Conservation (phyloP, 2,329 filamentous ascomycete genomes). For the Sporothrix brasiliensis region DNA sequence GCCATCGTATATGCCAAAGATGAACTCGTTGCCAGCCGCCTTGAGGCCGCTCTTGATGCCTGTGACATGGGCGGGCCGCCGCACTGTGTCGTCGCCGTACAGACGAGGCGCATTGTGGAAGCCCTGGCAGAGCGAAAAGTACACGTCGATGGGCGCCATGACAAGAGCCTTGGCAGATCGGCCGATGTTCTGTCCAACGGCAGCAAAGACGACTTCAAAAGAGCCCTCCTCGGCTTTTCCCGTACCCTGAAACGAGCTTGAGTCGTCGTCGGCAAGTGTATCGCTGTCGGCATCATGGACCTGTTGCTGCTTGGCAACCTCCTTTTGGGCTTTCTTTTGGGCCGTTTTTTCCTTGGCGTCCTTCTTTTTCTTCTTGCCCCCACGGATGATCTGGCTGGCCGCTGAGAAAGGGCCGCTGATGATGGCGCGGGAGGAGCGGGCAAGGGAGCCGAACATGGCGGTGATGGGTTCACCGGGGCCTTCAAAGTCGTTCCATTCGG, state of each 20-base stretch:
- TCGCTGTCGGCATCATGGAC: conserved; percentile 10
- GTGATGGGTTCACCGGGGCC: conserved; percentile 74
- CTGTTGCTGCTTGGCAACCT: conserved; percentile 34
- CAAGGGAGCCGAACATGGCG: conserved; percentile 63
- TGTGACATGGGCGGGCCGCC: conserved; percentile 64
- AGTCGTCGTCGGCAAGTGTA: conserved; percentile 36
- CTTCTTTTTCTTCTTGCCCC: conserved; percentile 50
- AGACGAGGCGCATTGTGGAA: conserved; percentile 72
- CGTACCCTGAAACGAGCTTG: conserved; percentile 32
- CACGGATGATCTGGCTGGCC: conserved; percentile 46
- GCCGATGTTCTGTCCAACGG: conserved; percentile 56
- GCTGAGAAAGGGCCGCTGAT: conserved; percentile 66
- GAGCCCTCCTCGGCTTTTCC: conserved; percentile 40
- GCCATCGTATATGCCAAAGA: conserved; percentile 67
- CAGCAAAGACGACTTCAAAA: conserved; percentile 50
- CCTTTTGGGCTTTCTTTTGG: conserved; percentile 38
- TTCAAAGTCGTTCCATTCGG: conserved; percentile 77
- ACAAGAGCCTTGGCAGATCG: conserved; percentile 56
- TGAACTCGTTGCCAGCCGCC: conserved; percentile 63
- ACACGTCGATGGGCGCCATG: conserved; percentile 62
- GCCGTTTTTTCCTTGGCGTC: conserved; percentile 38
- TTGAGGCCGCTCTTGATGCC: conserved; percentile 65
- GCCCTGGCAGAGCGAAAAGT: conserved; percentile 65
- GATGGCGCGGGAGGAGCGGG: conserved; percentile 60
- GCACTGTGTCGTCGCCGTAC: conserved; percentile 71